These are phyloP conservation scores for Talaromyces liani DNA, from an alignment of 495 filamentous ascomycete species.

Conservation along the genomic window DNA sequence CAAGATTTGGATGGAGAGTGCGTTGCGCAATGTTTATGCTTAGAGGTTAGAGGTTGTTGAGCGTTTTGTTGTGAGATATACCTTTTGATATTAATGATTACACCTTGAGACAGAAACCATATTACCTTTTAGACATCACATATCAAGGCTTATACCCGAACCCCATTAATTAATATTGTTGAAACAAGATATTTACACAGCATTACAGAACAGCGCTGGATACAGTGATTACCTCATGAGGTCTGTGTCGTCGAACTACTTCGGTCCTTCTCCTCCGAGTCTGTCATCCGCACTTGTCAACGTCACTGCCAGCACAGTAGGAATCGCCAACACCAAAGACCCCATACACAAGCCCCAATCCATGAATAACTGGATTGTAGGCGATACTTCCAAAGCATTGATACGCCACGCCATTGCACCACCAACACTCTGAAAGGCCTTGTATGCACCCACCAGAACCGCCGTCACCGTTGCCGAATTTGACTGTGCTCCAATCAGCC, in stretches of 20 bases:
- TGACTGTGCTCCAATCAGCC: constrained; percentile 79
- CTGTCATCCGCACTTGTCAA: constrained; percentile 16
- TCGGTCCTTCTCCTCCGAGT: constrained; percentile 17
- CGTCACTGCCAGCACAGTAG: constrained; percentile 48
- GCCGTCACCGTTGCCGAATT: constrained; percentile 82
- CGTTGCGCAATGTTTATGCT: constrained; percentile 22
- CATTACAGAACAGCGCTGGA: constrained; percentile 1
- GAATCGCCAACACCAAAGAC: constrained; percentile 60
- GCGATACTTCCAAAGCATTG: constrained; percentile 56
- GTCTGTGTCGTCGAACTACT: constrained; percentile 4
- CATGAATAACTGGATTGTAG: constrained; percentile 44
- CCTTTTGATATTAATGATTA: neutral
- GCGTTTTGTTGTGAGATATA: neutral
- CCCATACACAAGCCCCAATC: constrained; percentile 63
- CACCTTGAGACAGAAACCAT: neutral
- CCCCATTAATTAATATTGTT: neutral
- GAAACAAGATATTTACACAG: neutral
- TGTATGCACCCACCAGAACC: constrained; percentile 90
- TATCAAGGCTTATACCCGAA: neutral
- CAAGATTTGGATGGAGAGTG: constrained; percentile 54
- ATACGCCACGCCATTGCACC: constrained; percentile 73
- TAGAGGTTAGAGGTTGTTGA: neutral
- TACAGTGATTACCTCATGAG: neutral
- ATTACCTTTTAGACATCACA: neutral
- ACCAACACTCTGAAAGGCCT: constrained; percentile 82